A percentile compares a stretch with the other conserved stretches of the same genome.
phyloP scores from a whole-genome alignment of 1,139 yeast genomes.

The Debaryomyces sp. region DNA sequence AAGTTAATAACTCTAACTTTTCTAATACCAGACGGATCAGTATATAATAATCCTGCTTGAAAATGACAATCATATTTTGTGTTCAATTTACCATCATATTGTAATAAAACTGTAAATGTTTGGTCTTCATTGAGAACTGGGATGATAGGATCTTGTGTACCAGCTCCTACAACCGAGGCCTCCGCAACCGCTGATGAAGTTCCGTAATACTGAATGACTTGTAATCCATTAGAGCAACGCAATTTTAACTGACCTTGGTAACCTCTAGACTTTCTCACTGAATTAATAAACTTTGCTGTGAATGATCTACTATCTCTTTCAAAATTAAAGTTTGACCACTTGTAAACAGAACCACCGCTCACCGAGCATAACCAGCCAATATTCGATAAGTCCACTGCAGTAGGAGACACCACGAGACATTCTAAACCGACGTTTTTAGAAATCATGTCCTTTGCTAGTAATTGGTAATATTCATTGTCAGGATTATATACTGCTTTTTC shows the following conservation, averaged over 20 bases:
- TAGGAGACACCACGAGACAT: constrained; percentile 66
- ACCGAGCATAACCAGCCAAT: constrained; percentile 65
- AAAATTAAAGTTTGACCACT: constrained; percentile 68
- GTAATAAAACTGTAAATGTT: constrained; percentile 69
- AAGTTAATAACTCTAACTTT: constrained; percentile 84
- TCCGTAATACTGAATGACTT: constrained; percentile 79
- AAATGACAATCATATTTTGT: constrained; percentile 81
- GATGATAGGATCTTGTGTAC: constrained; percentile 63
- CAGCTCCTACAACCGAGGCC: constrained; percentile 34
- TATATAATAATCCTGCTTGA: constrained; percentile 87
- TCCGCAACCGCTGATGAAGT: constrained; percentile 35
- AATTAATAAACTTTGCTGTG: constrained; percentile 58
- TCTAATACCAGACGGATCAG: constrained; percentile 73
- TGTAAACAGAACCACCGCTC: constrained; percentile 72
- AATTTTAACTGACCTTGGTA: constrained; percentile 83
- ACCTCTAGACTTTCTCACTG: constrained; percentile 55
- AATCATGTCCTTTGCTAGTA: constrained; percentile 60
- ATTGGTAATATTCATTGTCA: constrained; percentile 63
- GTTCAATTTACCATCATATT: constrained; percentile 76
- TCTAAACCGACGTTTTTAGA: constrained; percentile 73
- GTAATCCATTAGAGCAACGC: constrained; percentile 88
- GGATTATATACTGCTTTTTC: constrained; percentile 60
- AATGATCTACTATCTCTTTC: constrained; percentile 73
- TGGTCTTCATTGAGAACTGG: constrained; percentile 70
- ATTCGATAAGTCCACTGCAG: constrained; percentile 74